These are phyloP conservation scores for Chaetomium strumarium DNA, from an alignment of 2,329 filamentous ascomycete genomes.

Conservation along the genomic window DNA sequence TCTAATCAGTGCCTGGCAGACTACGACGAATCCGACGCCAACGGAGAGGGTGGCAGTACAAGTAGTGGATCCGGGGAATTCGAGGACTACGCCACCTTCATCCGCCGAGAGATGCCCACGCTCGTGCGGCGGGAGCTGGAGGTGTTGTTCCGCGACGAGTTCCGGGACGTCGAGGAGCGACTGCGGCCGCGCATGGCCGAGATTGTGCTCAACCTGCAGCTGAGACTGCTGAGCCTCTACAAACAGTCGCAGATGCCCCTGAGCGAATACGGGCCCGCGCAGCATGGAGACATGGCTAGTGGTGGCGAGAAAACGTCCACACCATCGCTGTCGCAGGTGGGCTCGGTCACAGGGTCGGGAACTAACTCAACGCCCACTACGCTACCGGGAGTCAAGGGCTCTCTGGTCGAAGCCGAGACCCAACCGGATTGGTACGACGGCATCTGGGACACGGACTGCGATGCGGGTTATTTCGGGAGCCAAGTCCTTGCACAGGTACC, in stretches of 20 bases:
- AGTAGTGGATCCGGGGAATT: conserved; percentile 11
- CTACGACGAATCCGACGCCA: conserved; percentile 14
- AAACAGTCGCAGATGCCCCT: conserved; percentile 21
- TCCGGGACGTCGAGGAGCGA: conserved; percentile 20
- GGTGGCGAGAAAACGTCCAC: not conserved
- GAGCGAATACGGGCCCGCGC: conserved; percentile 20
- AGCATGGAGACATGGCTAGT: not conserved
- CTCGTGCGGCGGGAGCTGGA: conserved; percentile 24
- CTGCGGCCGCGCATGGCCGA: conserved; percentile 21
- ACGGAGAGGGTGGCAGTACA: not conserved
- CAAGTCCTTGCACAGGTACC: not conserved
- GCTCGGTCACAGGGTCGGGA: not conserved
- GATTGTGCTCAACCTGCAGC: conserved; percentile 22
- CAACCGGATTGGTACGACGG: not conserved
- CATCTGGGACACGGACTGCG: not conserved
- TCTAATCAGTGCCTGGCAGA: conserved; percentile 7
- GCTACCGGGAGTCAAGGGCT: not conserved
- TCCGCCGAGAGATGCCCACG: conserved; percentile 24
- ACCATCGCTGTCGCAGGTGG: conserved; percentile 2
- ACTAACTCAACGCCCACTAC: conserved; percentile 2
- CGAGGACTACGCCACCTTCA: conserved; percentile 23
- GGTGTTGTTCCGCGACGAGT: conserved; percentile 19
- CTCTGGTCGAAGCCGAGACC: not conserved
- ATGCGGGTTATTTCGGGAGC: not conserved
- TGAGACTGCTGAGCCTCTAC: conserved; percentile 19